A percentile compares a stretch with the other conserved stretches of the same genome.
These are phyloP conservation scores for Grammothele lineata DNA, from an alignment of 768 basidiomycete genomes.

Conservation along the genomic window DNA sequence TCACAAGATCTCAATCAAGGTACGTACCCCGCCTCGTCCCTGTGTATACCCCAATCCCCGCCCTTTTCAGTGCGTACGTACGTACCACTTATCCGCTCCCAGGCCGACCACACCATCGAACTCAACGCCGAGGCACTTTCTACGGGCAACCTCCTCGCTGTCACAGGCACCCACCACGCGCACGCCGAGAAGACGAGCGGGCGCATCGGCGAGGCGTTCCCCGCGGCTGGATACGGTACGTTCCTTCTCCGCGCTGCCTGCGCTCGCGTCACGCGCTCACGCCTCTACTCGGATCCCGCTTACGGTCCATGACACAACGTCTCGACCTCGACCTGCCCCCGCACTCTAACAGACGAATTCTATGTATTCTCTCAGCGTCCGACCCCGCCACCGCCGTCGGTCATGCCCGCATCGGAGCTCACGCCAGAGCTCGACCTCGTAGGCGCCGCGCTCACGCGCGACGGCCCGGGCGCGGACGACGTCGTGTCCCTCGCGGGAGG, in stretches of 20 bases:
- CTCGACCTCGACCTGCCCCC: too few relatives aligned
- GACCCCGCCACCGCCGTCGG: slow-evolving; percentile 39
- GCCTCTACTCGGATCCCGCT: too few relatives aligned
- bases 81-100: not conserved
- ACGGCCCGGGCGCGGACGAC: slow-evolving; percentile 36
- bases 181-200: slow-evolving; percentile 21
- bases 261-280: too few relatives aligned
- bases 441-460: slow-evolving; percentile 36
- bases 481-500: slow-evolving; percentile 51
- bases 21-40: slow-evolving; percentile 4
- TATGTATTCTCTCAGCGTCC: slow-evolving; percentile 43
- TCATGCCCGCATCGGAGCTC: slow-evolving; percentile 42
- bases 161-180: slow-evolving; percentile 44
- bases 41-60: not conserved
- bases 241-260: not conserved
- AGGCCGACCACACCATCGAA: slow-evolving; percentile 55
- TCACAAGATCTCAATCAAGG: slow-evolving; percentile 41
- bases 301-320: too few relatives aligned
- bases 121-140: slow-evolving; percentile 46
- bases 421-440: slow-evolving; percentile 42
- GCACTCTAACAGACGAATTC: slow-evolving; percentile 68
- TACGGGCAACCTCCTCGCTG: slow-evolving; percentile 47
- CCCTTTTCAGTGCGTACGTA: too few relatives aligned
- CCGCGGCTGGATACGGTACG: slow-evolving; percentile 59
- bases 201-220: slow-evolving; percentile 52